phyloP scores from a whole-genome alignment of 257 asterid species.

The Schizonepeta tenuifolia region DNA sequence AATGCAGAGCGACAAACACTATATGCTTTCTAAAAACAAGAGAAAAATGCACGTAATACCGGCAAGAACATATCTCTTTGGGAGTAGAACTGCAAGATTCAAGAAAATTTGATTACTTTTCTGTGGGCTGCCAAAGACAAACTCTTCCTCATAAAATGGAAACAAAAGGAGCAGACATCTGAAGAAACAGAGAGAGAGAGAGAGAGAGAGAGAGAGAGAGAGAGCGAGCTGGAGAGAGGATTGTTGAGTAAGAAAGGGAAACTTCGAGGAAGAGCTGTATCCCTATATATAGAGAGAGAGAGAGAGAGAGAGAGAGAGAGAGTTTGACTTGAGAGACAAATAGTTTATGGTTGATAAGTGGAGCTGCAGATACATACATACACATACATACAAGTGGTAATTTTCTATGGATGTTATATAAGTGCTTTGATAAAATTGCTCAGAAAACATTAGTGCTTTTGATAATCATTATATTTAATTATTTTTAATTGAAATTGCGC shows the following conservation, averaged over 20 bases:
- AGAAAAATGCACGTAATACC: constrained; percentile 2
- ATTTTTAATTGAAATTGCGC: background rate
- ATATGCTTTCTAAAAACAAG: background rate
- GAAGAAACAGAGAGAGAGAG: constrained; percentile 7
- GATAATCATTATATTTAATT: background rate
- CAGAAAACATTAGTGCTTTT: too few relatives aligned
- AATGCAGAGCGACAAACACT: constrained; percentile 29
- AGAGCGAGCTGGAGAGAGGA: background rate
- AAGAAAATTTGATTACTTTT: constrained; percentile 4
- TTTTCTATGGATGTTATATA: background rate
- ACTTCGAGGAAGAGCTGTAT: constrained; percentile 5
- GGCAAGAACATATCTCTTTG: constrained; percentile 21
- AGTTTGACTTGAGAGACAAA: constrained; percentile 24
- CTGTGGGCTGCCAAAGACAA: constrained; percentile 6
- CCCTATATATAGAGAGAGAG: constrained; percentile 13
- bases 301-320: constrained; percentile 15
- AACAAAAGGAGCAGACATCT: background rate
- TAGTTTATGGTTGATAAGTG: constrained; percentile 40
- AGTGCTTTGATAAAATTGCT: too few relatives aligned
- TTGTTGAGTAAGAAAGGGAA: constrained; percentile 1
- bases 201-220: background rate
- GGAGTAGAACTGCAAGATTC: background rate
- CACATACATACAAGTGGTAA: background rate
- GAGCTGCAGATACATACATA: constrained; percentile 33
- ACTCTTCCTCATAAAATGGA: background rate